Evolutionary conservation across 345 rosid genomes (phyloP).

Genomic region (Corchorus olitorius): DNA sequence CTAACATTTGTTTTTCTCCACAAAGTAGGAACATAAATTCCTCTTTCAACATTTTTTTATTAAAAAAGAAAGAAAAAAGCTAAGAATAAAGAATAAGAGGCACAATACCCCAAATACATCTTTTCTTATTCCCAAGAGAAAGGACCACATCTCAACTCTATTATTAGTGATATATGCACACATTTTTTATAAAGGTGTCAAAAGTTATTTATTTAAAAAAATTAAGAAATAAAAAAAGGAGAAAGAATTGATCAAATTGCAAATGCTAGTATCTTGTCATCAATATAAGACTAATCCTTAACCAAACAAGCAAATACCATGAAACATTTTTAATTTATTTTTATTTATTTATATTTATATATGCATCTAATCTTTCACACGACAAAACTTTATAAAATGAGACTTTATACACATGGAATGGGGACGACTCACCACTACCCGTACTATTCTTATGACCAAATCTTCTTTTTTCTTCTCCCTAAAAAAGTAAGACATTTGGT

Average conservation of each 20-base stretch:
- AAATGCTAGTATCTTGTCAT: not conserved
- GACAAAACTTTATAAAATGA: not conserved
- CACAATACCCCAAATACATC: not conserved
- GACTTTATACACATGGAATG: conserved; percentile 6
- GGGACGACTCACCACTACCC: not conserved
- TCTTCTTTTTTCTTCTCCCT: not conserved
- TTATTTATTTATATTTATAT: not conserved
- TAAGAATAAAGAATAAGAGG: not conserved
- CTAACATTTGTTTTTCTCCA: not conserved
- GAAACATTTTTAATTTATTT: not conserved
- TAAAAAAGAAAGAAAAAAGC: not conserved
- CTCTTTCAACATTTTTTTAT: not conserved
- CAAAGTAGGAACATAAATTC: not conserved
- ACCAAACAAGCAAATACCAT: not conserved
- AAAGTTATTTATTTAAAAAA: not conserved
- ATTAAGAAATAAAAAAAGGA: not conserved
- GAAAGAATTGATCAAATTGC: not conserved
- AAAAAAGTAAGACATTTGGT: not conserved
- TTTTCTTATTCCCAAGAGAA: not conserved
- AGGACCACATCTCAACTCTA: conserved; percentile 2
- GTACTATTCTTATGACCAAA: not conserved
- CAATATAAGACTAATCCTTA: not conserved
- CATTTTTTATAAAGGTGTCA: not conserved
- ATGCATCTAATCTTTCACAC: not conserved
- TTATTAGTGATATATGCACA: not conserved